Base-by-base conservation (phyloP, 176 grass and related monocot genomes). In the Zizania latifolia region DNA sequence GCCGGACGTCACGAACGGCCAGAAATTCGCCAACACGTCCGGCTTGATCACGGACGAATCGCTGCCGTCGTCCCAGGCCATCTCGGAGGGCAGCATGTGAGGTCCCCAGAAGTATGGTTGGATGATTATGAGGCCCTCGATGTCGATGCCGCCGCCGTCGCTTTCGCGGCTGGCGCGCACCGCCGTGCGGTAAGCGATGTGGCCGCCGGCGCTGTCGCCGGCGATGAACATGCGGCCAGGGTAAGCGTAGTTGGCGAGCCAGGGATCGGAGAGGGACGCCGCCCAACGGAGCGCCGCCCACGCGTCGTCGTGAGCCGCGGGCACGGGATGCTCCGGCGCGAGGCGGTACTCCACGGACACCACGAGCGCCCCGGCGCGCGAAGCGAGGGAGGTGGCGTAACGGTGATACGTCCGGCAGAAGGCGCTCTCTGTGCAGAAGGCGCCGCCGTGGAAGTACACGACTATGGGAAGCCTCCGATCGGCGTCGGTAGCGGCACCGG, bases 341-440 rank as follows among this genome's bases (percentile, higher is more conserved):
- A 83, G 88, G 10, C 79, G 88, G 51, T 90, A 90, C 43, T 90
- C 68, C 3, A 83, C 74, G 0, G 83, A 86, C 45, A 86, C 69
- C 19, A 55, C 79, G 33, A 90, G 9, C 21, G 68, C 59, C 1
- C 12, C n/a, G 44, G 83, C 61, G 43, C 44, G 15, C 5, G 75
- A 44, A 3, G 62, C 83, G 17, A 90, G 64, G 3, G 75, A 70
- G 57, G 35, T 85, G 46, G 62, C 35, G 68, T 83, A 74, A 21
- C 60, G 38, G 73, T 90, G 88, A 67, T 53, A 83, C 26, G 45
- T 23, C 1, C n/a, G 53, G 14, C 37, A 17, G 59, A 83, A 82
- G 21, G 83, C 72, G 31, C 67, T 74, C 28, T 70, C 83, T 9
- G 82, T 4, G 44, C 58, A 68, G 69, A 86, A 90, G 34, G 69